Percentiles rank a stretch among this genome's conserved stretches.
phyloP scores from a whole-genome alignment of 352 stramenopile species.

The Globisporangium solare region DNA sequence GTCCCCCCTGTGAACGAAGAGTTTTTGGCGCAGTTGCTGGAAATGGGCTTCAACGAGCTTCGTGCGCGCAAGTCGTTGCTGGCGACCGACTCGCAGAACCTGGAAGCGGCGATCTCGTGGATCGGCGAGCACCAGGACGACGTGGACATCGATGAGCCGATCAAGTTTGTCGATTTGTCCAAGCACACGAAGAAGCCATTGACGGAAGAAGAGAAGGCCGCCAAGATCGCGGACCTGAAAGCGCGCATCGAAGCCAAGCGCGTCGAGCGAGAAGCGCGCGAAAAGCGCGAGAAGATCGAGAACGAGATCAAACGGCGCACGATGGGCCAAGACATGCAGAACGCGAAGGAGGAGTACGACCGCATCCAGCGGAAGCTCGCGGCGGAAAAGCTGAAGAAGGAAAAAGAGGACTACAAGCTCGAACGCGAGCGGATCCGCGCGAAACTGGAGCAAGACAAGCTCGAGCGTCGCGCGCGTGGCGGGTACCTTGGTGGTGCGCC shows the following conservation, averaged over 20 bases:
- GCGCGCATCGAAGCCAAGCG: slow-evolving; percentile 71
- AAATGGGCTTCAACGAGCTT: slow-evolving; percentile 87
- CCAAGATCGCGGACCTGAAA: slow-evolving; percentile 84
- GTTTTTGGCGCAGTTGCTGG: slow-evolving; percentile 58
- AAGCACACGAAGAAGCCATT: slow-evolving; percentile 41
- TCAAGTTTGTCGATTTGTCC: slow-evolving; percentile 78
- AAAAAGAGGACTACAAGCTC: slow-evolving; percentile 84
- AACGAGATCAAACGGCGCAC: slow-evolving; percentile 75
- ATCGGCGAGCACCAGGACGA: slow-evolving; percentile 88
- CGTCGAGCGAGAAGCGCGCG: slow-evolving; percentile 66
- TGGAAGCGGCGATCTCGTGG: slow-evolving; percentile 86
- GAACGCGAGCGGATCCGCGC: slow-evolving; percentile 86
- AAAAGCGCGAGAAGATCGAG: slow-evolving; percentile 68
- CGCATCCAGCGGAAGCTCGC: slow-evolving; percentile 74
- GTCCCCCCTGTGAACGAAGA: slow-evolving; percentile 62
- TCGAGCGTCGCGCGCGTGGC: slow-evolving; percentile 75
- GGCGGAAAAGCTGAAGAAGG: slow-evolving; percentile 82
- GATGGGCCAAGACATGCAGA: slow-evolving; percentile 68
- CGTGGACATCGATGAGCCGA: slow-evolving; percentile 85
- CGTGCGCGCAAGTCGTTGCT: slow-evolving; percentile 78
- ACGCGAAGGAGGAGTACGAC: slow-evolving; percentile 80
- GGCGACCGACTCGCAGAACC: slow-evolving; percentile 60
- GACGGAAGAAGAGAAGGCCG: slow-evolving; percentile 85
- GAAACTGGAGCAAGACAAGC: slow-evolving; percentile 91
- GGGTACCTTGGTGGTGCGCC: slow-evolving; percentile 74